Percentiles rank a stretch among this genome's conserved stretches.
These are phyloP conservation scores for Alisma plantagoaquatica DNA, from an alignment of 106 monocot genomes.

Conservation along the genomic window DNA sequence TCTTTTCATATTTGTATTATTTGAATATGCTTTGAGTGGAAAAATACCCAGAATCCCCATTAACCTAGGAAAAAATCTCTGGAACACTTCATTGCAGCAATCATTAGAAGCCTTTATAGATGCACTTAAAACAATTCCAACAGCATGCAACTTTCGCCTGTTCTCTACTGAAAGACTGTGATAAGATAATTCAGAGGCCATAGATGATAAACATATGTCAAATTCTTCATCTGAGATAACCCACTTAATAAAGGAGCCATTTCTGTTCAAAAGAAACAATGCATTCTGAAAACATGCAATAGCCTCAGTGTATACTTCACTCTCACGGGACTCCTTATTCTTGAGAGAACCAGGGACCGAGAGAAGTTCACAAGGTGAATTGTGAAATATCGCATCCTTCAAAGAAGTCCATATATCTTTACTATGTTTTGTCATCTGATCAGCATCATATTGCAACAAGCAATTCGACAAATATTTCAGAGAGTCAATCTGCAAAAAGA, in stretches of 20 bases:
- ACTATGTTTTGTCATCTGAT: slow-evolving; percentile 62
- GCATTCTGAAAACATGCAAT: slow-evolving; percentile 54
- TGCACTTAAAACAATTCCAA: slow-evolving; percentile 58
- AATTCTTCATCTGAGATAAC: slow-evolving; percentile 61
- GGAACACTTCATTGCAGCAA: slow-evolving; percentile 61
- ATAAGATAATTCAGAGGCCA: slow-evolving; percentile 23
- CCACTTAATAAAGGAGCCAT: slow-evolving; percentile 38
- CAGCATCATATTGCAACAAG: slow-evolving; percentile 50
- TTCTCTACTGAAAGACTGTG: slow-evolving; percentile 26
- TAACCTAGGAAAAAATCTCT: slow-evolving; percentile 44
- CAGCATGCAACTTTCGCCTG: slow-evolving; percentile 24
- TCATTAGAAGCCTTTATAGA: slow-evolving; percentile 35
- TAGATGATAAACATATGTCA: slow-evolving; percentile 33
- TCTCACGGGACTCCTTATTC: slow-evolving; percentile 26
- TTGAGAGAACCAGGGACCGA: slow-evolving; percentile 8
- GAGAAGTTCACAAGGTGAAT: slow-evolving; percentile 12
- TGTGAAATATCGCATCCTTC: slow-evolving; percentile 55
- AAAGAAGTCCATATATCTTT: slow-evolving; percentile 57
- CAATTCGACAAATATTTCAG: slow-evolving; percentile 76
- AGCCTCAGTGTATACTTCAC: slow-evolving; percentile 61
- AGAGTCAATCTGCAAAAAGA: slow-evolving; percentile 79
- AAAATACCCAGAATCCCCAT: slow-evolving; percentile 43
- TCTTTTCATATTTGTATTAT: slow-evolving; percentile 3
- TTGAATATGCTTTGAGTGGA: slow-evolving; percentile 4
- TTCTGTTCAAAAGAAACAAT: slow-evolving; percentile 25